Conservation (phyloP, 352 stramenopile species). For the Hyaloperonospora brassicae region DNA sequence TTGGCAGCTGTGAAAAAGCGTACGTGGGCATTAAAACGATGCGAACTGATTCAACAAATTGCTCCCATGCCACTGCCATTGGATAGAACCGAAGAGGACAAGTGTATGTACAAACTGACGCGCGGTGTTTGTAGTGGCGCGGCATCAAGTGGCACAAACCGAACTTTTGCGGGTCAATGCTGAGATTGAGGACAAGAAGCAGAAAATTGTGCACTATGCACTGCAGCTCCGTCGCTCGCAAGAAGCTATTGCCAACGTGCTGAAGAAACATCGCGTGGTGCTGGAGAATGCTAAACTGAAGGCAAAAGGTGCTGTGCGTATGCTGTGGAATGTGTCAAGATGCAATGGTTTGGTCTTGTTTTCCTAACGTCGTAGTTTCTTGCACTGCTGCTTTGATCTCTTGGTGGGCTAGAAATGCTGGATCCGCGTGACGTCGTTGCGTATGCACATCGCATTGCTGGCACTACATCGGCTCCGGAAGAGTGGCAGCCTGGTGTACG, state of each 20-base stretch:
- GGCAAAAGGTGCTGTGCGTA: slow-evolving; percentile 38
- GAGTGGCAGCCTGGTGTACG: slow-evolving; percentile 72
- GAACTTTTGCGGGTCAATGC: slow-evolving; percentile 48
- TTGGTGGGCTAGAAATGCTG: slow-evolving; percentile 39
- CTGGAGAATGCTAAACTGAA: slow-evolving; percentile 52
- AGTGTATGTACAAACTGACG: too few relatives aligned
- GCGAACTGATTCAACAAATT: too few relatives aligned
- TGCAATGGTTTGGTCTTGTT: too few relatives aligned
- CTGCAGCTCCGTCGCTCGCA: slow-evolving; percentile 56
- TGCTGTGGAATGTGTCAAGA: too few relatives aligned
- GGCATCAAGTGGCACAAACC: slow-evolving; percentile 65
- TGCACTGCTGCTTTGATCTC: too few relatives aligned
- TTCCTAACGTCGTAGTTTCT: too few relatives aligned
- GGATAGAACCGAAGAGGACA: too few relatives aligned
- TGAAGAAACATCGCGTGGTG: slow-evolving; percentile 58
- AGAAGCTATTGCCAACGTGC: slow-evolving; percentile 54
- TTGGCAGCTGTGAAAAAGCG: slow-evolving; percentile 65
- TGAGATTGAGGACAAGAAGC: slow-evolving; percentile 62
- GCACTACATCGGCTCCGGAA: slow-evolving; percentile 61
- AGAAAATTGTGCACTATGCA: slow-evolving; percentile 61
- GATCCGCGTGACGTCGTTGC: slow-evolving; percentile 63
- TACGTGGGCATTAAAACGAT: too few relatives aligned
- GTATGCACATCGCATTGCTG: slow-evolving; percentile 75
- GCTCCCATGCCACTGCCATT: too few relatives aligned
- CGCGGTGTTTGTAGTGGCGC: slow-evolving; percentile 56